phyloP scores from a whole-genome alignment of 2,329 filamentous ascomycete species.

The Aspergillus sp. region DNA sequence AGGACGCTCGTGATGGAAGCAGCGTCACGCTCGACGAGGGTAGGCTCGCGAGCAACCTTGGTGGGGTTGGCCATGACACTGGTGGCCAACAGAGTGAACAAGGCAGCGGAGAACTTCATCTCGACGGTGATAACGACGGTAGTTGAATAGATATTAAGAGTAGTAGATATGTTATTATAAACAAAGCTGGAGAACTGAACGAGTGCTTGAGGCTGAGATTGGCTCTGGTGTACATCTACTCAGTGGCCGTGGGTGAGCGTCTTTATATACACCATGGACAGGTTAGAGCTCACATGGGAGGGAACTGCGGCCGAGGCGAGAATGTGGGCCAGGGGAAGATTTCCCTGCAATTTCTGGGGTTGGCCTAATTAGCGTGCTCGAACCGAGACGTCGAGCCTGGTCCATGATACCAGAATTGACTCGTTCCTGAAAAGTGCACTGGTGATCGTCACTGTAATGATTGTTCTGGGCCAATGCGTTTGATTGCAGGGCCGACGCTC shows the following conservation, averaged over 20 bases:
- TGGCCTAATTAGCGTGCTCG: constrained; percentile 12
- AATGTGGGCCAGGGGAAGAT: constrained; percentile 14
- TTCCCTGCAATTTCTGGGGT: not conserved
- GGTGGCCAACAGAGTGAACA: constrained; percentile 28
- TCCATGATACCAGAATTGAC: constrained; percentile 9
- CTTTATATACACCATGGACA: constrained; percentile 17
- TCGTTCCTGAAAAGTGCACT: not conserved
- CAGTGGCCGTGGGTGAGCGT: not conserved
- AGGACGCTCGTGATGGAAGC: constrained; percentile 23
- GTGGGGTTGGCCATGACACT: constrained; percentile 27
- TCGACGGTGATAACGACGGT: constrained; percentile 17
- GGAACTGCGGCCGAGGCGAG: constrained; percentile 2
- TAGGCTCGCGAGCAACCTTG: constrained; percentile 14
- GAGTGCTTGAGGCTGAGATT: constrained; percentile 23
- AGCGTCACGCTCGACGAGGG: constrained; percentile 21
- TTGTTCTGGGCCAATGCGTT: constrained; percentile 16
- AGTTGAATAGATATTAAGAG: constrained; percentile 16
- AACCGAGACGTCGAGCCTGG: constrained; percentile 1
- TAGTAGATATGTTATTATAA: constrained; percentile 3
- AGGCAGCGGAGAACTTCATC: constrained; percentile 27
- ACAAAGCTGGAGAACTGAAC: constrained; percentile 13
- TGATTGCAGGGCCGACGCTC: constrained; percentile 1
- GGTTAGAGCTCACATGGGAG: constrained; percentile 17
- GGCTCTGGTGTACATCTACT: constrained; percentile 10
- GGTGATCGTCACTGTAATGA: constrained; percentile 15